Base-by-base conservation (phyloP, 768 basidiomycete species). In the Xerocomellus dryophilus region DNA sequence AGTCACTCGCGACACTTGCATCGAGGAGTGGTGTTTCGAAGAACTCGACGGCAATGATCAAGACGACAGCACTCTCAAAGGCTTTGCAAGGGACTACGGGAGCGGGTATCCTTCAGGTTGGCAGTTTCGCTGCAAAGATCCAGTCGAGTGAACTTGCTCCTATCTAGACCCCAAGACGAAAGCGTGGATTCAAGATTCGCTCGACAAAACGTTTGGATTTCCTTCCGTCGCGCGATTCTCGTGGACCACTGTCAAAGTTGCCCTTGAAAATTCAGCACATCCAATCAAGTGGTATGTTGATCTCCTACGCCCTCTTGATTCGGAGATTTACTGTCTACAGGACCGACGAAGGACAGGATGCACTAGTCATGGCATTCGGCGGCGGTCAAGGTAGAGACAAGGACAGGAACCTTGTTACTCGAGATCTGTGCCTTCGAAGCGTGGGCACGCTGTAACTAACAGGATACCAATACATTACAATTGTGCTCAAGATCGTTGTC, bases 101-200 rank as follows among this genome's bases (percentile, higher is more conserved):
- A 90, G 90, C 51, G 96, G 96, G 6, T 98, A 98, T 73, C 96
- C 96, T 2, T 86, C 88, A 65, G 92, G 92, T 90, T 25, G 10
- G 50, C 39, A 36, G 11, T 17, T 46, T 42, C n/a, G 20, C 35
- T 45, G 11, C 29, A 11, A 15, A 0, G 2, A 36, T 40, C 14
- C 39, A 9, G 35, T 29, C 42, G 41, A 44, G 7, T 47, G 6
- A 53, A 36, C 46, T 51, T 20, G 40, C 32, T 43, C 34, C 20
- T n/a, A 18, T 47, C 12, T 61, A 90, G 96, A 99, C 72, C 96
- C 97, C 0, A 92, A 88, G 61, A 98, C 97, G 1, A 83, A 93
- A 63, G 83, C 83, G 1, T 98, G 93, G 91, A 75, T 99, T 12
- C 81, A 81, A 59, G 67, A 75, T 1, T 79, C 87, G 0, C 64